phyloP scores from a whole-genome alignment of 257 asterid genomes.

The Fraxinus pennsylvanica region DNA sequence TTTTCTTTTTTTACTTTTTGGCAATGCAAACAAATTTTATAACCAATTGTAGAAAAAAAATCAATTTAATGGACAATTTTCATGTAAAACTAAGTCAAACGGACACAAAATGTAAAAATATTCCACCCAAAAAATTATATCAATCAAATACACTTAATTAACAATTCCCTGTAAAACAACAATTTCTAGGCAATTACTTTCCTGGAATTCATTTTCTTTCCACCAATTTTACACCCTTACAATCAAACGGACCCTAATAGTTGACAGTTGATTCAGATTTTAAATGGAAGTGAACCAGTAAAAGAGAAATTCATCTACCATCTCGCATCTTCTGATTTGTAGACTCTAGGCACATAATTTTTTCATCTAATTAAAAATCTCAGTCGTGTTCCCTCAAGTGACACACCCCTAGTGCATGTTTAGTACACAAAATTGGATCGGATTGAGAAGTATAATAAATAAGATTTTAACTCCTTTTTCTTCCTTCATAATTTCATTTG shows the following conservation, averaged over 20 bases:
- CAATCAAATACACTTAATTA: too few species aligned
- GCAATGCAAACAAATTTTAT: too few species aligned
- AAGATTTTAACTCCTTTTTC: not conserved
- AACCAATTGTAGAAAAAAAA: too few species aligned
- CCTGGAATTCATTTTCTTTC: too few species aligned
- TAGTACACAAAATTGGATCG: not conserved
- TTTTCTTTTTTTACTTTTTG: too few species aligned
- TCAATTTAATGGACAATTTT: too few species aligned
- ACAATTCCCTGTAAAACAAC: too few species aligned
- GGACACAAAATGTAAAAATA: too few species aligned
- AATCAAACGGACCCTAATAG: not conserved
- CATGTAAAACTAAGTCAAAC: too few species aligned
- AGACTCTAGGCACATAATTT: not conserved
- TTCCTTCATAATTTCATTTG: not conserved
- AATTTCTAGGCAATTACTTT: too few species aligned
- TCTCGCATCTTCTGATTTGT: not conserved
- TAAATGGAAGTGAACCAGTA: not conserved
- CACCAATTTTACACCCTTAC: too few species aligned
- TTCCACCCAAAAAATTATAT: too few species aligned
- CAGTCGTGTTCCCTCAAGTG: not conserved
- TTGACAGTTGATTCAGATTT: not conserved
- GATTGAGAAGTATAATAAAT: not conserved
- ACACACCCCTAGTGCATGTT: not conserved
- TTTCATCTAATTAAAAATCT: not conserved
- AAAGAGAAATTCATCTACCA: not conserved